A percentile compares a stretch with the other conserved stretches of the same genome.
These are phyloP conservation scores for Fragaria nilgerrensis DNA, from an alignment of 306 rosid genomes.

Conservation along the genomic window DNA sequence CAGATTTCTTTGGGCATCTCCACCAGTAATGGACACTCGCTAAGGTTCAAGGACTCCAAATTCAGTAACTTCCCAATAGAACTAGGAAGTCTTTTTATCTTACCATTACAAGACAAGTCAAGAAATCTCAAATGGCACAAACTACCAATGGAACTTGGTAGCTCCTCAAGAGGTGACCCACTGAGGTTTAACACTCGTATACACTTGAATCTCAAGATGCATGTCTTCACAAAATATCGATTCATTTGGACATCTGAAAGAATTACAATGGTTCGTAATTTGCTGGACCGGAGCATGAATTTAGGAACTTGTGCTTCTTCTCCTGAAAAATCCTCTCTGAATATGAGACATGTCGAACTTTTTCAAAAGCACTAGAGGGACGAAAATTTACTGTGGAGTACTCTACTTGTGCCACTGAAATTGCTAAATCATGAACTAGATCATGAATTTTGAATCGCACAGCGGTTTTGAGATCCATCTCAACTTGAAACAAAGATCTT, in stretches of 20 bases:
- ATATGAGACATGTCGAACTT: neutral
- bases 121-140: constrained; percentile 14
- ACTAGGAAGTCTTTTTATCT: constrained; percentile 1
- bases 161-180: neutral
- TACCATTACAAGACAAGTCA: neutral
- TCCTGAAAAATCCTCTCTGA: neutral
- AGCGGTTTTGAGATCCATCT: neutral
- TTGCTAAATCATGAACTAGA: neutral
- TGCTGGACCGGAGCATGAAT: neutral
- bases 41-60: constrained; percentile 5
- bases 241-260: neutral
- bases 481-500: constrained; percentile 14
- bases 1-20: constrained; percentile 18
- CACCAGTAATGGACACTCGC: neutral
- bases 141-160: constrained; percentile 10
- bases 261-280: neutral
- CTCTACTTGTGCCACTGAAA: neutral
- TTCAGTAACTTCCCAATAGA: constrained; percentile 12
- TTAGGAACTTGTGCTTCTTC: neutral
- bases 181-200: neutral
- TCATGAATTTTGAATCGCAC: constrained; percentile 1
- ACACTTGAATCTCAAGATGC: neutral
- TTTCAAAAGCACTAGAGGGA: neutral
- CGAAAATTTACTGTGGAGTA: neutral
- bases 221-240: neutral